Conservation (phyloP, 2,329 filamentous ascomycete species). For the Zopfia rhizophila region DNA sequence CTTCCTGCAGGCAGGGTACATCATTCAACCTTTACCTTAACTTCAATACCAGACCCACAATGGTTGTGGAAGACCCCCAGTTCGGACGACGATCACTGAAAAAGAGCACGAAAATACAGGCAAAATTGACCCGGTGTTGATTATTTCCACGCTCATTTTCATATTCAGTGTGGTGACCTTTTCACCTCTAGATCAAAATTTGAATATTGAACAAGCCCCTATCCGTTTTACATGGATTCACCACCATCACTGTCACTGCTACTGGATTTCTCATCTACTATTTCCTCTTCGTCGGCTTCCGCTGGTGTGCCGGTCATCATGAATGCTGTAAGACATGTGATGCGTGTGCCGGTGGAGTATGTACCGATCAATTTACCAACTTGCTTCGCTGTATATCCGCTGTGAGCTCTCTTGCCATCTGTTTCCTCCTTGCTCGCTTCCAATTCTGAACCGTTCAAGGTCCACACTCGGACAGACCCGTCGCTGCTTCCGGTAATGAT, state of each 20-base stretch:
- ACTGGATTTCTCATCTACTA: slow-evolving; percentile 21
- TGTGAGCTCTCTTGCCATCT: slow-evolving; percentile 10
- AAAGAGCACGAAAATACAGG: too few species aligned
- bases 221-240: too few species aligned
- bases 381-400: slow-evolving; percentile 51
- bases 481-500: slow-evolving; percentile 85
- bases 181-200: too few species aligned
- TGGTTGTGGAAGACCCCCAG: too few species aligned
- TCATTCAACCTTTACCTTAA: too few species aligned
- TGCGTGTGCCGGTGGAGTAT: slow-evolving; percentile 86
- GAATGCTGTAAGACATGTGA: slow-evolving; percentile 89
- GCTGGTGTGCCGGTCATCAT: slow-evolving; percentile 71
- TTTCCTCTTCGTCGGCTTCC: slow-evolving; percentile 35
- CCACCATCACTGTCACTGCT: slow-evolving; percentile 26
- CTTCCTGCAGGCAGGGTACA: too few species aligned
- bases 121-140: too few species aligned
- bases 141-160: too few species aligned
- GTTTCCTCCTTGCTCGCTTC: slow-evolving; percentile 13
- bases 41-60: too few species aligned
- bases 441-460: slow-evolving; percentile 55
- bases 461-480: slow-evolving; percentile 84
- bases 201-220: too few species aligned
- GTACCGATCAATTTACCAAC: slow-evolving; percentile 76
- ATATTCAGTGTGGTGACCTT: too few species aligned
- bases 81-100: too few species aligned